Conservation (phyloP, 306 rosid genomes). For the Hippophae rhamnoides region DNA sequence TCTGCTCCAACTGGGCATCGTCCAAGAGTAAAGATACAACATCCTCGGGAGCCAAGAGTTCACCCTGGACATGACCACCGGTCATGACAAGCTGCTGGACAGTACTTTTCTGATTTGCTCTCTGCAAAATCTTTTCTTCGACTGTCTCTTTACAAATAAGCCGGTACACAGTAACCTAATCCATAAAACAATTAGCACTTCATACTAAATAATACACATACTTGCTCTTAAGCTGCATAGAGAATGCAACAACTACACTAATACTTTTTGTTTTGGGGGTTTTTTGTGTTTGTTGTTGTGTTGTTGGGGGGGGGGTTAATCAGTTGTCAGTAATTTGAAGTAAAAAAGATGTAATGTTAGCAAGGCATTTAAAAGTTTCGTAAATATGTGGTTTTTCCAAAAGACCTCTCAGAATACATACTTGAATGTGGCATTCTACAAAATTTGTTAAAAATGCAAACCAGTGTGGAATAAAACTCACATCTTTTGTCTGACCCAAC, state of each 20-base stretch:
- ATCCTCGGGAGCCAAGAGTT: conserved; percentile 95
- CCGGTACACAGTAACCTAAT: conserved; percentile 91
- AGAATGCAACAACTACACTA: not conserved
- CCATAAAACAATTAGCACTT: conserved; percentile 4
- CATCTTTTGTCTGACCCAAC: conserved; percentile 97
- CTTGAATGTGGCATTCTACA: not conserved
- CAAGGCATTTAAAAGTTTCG: no score
- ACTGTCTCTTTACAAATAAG: conserved; percentile 96
- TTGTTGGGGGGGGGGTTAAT: no score
- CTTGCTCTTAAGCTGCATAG: not conserved
- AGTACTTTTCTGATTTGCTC: conserved; percentile 95
- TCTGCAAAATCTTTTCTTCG: conserved; percentile 94
- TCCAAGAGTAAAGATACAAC: conserved; percentile 91
- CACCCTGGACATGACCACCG: conserved; percentile 97
- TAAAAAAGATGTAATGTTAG: no score
- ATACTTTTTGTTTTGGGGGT: not conserved
- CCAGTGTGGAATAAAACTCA: conserved; percentile 28
- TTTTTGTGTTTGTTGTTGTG: no score
- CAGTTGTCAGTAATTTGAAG: no score
- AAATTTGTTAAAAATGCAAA: not conserved
- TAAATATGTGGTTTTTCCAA: no score
- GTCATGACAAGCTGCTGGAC: conserved; percentile 99
- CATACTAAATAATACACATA: not conserved
- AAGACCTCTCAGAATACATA: no score
- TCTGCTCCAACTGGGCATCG: conserved; percentile 93